phyloP scores from a whole-genome alignment of 768 basidiomycete species.

The Podaxis sp. region DNA sequence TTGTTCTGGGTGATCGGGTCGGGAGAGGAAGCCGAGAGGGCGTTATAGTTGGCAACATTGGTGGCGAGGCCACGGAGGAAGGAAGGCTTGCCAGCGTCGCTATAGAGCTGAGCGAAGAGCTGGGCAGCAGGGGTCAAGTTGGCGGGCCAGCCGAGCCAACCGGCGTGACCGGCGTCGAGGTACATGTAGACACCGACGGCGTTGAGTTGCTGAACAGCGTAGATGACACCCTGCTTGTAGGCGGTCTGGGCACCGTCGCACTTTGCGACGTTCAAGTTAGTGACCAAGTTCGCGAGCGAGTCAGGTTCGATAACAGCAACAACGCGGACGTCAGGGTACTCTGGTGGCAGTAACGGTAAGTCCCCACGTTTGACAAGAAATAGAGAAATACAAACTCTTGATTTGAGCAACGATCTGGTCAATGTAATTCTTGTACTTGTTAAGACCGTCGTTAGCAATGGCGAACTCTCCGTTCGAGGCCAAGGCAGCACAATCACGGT shows the following conservation, averaged over 20 bases:
- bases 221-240: slow-evolving; percentile 53
- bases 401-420: slow-evolving; percentile 61
- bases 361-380: not conserved
- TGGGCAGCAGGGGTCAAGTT: slow-evolving; percentile 59
- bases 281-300: slow-evolving; percentile 67
- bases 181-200: slow-evolving; percentile 58
- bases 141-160: slow-evolving; percentile 70
- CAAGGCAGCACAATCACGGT: slow-evolving; percentile 65
- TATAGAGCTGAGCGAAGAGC: slow-evolving; percentile 51
- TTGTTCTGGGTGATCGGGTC: slow-evolving; percentile 64
- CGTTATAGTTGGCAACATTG: slow-evolving; percentile 51
- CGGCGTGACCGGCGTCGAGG: slow-evolving; percentile 63
- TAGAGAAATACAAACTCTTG: slow-evolving; percentile 34
- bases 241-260: slow-evolving; percentile 52
- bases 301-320: slow-evolving; percentile 69
- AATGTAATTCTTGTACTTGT: slow-evolving; percentile 59
- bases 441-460: slow-evolving; percentile 54
- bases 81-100: slow-evolving; percentile 50
- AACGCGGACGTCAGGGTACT: slow-evolving; percentile 60
- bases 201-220: slow-evolving; percentile 57
- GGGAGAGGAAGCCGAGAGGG: slow-evolving; percentile 44
- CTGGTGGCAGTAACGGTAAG: slow-evolving; percentile 22
- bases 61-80: slow-evolving; percentile 64
- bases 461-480: slow-evolving; percentile 69
- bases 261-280: slow-evolving; percentile 60